Base-by-base conservation (phyloP, 495 filamentous ascomycete species). In the Penicillium chermesinum region DNA sequence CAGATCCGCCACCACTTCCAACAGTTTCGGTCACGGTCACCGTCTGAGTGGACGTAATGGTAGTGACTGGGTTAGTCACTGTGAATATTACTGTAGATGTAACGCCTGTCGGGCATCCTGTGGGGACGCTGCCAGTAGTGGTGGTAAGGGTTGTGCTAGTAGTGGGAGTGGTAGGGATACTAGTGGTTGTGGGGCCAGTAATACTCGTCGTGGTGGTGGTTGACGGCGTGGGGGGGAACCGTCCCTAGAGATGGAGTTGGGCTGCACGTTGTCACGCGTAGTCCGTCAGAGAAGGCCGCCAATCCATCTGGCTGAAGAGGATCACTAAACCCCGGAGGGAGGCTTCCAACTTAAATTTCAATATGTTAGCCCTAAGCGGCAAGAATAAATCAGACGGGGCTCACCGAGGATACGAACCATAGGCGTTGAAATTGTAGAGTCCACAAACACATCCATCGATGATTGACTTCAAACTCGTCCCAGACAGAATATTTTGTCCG, bases 391-490 rank as follows among this genome's bases (percentile, higher is more conserved):
- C n/a, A n/a, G n/a, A n/a, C n/a, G n/a, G n/a, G n/a, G n/a, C n/a
- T n/a, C n/a, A n/a, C n/a, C n/a, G 7, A 25, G 13, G 3, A 18
- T 49, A 40, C 61, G 48, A 57, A 55, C 63, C 73, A 49, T 75
- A 84, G 14, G 77, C 74, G 49, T 84, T 84, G 63, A 72, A 81
- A 52, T 82, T 84, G 57, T 81, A 82, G 10, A 62, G 22, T 9
- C 55, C 58, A 25, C 58, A 62, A 6, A 55, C 76, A 67, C 47
- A 78, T 65, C 49, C 78, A 72, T 56, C 50, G 13, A 58, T 69
- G 33, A 77, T 70, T 14, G 69, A 70, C 58, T 68, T 73, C 40
- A 72, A 55, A 38, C 70, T 75, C 10, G 58, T 67, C 7, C 76
- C 79, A 16, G 66, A 71, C 2, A 82, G 52, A n/a, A 82, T 63